phyloP scores from a whole-genome alignment of 1,284 basidiomycete species.

The Xerocomus cyaneibrunnescens region DNA sequence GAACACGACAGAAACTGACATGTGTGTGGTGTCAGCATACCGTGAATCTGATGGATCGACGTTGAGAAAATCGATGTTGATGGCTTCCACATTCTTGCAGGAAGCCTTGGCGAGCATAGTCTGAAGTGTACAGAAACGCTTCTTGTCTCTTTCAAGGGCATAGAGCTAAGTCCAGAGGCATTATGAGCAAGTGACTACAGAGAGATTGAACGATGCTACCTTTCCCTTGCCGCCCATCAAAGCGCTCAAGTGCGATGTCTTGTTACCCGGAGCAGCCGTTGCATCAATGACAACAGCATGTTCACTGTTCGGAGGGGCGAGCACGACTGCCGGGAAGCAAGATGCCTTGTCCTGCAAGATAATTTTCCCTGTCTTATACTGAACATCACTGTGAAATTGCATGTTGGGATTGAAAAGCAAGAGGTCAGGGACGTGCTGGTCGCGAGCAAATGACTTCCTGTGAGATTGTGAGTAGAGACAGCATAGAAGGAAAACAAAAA shows the following conservation, averaged over 20 bases:
- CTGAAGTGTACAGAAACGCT: conserved; percentile 77
- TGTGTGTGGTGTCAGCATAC: conserved; percentile 74
- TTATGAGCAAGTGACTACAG: conserved; percentile 9
- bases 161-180: conserved; percentile 51
- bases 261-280: conserved; percentile 97
- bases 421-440: conserved; percentile 80
- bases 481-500: conserved; percentile 13
- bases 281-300: conserved; percentile 81
- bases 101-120: conserved; percentile 80
- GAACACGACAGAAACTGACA: conserved; percentile 52
- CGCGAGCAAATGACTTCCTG: conserved; percentile 65
- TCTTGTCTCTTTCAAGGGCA: conserved; percentile 84
- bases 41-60: conserved; percentile 63
- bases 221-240: conserved; percentile 81
- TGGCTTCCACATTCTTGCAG: conserved; percentile 74
- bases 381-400: conserved; percentile 58
- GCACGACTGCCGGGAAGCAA: conserved; percentile 90
- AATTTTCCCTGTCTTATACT: conserved; percentile 75
- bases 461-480: conserved; percentile 7
- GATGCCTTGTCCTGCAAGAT: conserved; percentile 98
- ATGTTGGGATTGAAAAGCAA: conserved; percentile 71
- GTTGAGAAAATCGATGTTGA: conserved; percentile 79
- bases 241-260: conserved; percentile 92
- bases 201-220: conserved; percentile 41
- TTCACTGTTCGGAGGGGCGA: conserved; percentile 57